A percentile compares a stretch with the other conserved stretches of the same genome.
phyloP scores from a whole-genome alignment of 1,284 basidiomycete genomes.

The Earliella scabrosa region DNA sequence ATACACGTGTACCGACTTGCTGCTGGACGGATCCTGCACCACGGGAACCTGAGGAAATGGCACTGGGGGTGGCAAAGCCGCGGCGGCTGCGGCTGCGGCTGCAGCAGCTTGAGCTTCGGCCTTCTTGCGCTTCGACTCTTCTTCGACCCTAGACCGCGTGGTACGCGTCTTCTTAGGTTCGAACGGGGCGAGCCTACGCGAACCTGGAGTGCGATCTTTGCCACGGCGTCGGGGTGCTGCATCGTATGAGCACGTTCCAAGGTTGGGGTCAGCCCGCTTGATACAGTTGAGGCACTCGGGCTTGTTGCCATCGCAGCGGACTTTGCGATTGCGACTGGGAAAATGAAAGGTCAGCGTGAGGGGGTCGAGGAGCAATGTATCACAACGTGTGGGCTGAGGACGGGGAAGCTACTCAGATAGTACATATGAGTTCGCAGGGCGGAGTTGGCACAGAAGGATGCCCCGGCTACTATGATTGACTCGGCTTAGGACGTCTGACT shows the following conservation, averaged over 20 bases:
- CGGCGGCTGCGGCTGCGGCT: not conserved
- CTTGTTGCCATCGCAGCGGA: constrained; percentile 78
- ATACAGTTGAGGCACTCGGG: constrained; percentile 73
- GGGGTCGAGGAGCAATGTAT: not conserved
- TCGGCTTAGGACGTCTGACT: no score
- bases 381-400: no score
- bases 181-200: constrained; percentile 53
- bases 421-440: no score
- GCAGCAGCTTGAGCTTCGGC: not conserved
- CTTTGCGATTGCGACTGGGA: constrained; percentile 73
- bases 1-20: not conserved
- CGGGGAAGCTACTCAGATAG: no score
- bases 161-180: constrained; percentile 20
- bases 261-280: constrained; percentile 39
- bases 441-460: no score
- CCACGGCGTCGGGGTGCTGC: constrained; percentile 73
- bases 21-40: not conserved
- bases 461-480: not conserved
- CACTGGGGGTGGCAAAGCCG: not conserved
- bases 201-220: constrained; percentile 71
- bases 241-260: constrained; percentile 53
- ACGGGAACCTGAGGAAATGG: not conserved
- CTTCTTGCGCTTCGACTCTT: constrained; percentile 15
- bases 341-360: no score
- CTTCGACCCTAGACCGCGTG: constrained; percentile 18